Percentiles rank a stretch among this genome's conserved stretches.
Conservation (phyloP, 116 monocot genomes). For the Phalaenopsis hybrid region DNA sequence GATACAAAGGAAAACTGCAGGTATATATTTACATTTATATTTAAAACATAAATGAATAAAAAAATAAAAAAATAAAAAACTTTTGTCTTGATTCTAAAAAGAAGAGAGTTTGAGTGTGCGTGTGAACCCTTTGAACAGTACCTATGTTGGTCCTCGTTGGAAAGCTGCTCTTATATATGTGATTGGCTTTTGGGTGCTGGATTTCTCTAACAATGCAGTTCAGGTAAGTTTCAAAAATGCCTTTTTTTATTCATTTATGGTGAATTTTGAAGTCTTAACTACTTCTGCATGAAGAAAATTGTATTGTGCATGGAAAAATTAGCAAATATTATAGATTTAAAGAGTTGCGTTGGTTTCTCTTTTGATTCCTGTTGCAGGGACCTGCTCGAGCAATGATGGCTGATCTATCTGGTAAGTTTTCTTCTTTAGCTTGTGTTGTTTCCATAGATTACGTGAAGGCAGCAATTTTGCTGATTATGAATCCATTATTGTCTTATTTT, state of each 20-base stretch:
- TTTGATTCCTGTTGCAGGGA: slow-evolving; percentile 22
- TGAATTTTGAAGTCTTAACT: too few relatives aligned
- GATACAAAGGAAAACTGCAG: slow-evolving; percentile 49
- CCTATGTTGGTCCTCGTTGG: slow-evolving; percentile 39
- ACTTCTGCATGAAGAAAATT: background rate
- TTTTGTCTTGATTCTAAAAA: background rate
- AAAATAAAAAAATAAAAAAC: background rate
- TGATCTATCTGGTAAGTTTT: slow-evolving; percentile 39
- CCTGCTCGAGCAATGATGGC: slow-evolving; percentile 60
- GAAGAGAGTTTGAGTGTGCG: background rate
- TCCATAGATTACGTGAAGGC: background rate
- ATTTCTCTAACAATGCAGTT: slow-evolving; percentile 51
- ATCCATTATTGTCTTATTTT: background rate
- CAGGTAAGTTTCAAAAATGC: slow-evolving; percentile 14
- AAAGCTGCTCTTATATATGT: slow-evolving; percentile 42
- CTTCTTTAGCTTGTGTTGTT: background rate
- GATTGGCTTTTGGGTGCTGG: slow-evolving; percentile 48
- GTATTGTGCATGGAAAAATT: background rate
- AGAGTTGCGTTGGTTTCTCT: background rate
- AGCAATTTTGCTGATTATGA: background rate
- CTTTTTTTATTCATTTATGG: background rate
- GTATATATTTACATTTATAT: slow-evolving; percentile 10
- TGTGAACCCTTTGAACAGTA: slow-evolving; percentile 5
- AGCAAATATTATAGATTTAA: background rate
- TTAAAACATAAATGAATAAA: too few relatives aligned